Conservation (phyloP, 2,329 filamentous ascomycete genomes). For the Sclerotinia sclerotiorum region DNA sequence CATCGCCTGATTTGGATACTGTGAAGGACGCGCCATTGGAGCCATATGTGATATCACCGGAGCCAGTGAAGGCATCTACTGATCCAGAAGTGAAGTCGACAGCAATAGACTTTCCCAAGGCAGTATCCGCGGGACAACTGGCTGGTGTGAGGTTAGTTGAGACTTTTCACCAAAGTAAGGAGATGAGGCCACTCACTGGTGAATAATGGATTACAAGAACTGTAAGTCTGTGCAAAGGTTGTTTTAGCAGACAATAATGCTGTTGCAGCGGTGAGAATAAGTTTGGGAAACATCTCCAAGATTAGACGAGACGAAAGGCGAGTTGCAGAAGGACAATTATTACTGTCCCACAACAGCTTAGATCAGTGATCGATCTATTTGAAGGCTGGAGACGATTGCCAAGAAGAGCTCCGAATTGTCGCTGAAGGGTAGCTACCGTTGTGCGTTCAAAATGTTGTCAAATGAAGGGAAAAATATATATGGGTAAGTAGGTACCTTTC, state of each 20-base stretch:
- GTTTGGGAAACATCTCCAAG: slow-evolving; percentile 34
- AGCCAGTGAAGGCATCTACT: slow-evolving; percentile 75
- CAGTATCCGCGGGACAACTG: slow-evolving; percentile 73
- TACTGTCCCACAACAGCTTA: slow-evolving; percentile 12
- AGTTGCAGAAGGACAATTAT: slow-evolving; percentile 17
- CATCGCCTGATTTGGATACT: slow-evolving; percentile 73
- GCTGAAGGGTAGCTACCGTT: slow-evolving; percentile 6
- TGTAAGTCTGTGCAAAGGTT: slow-evolving; percentile 53
- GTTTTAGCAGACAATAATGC: slow-evolving; percentile 30
- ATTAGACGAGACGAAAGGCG: neutral
- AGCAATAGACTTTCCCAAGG: slow-evolving; percentile 76
- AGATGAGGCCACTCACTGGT: slow-evolving; percentile 37
- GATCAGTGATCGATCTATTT: slow-evolving; percentile 14
- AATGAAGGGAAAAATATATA: slow-evolving; percentile 5
- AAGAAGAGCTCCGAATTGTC: neutral
- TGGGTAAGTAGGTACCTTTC: slow-evolving; percentile 4
- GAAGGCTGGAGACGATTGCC: neutral
- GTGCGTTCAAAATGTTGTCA: slow-evolving; percentile 5
- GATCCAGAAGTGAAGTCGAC: slow-evolving; percentile 79
- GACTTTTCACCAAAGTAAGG: slow-evolving; percentile 2
- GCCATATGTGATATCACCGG: slow-evolving; percentile 71
- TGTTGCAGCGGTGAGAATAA: slow-evolving; percentile 29
- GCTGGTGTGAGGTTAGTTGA: slow-evolving; percentile 40
- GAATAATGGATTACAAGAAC: slow-evolving; percentile 54
- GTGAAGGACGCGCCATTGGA: slow-evolving; percentile 79